phyloP scores from a whole-genome alignment of 257 asterid genomes.

The Capsicum baccatum region DNA sequence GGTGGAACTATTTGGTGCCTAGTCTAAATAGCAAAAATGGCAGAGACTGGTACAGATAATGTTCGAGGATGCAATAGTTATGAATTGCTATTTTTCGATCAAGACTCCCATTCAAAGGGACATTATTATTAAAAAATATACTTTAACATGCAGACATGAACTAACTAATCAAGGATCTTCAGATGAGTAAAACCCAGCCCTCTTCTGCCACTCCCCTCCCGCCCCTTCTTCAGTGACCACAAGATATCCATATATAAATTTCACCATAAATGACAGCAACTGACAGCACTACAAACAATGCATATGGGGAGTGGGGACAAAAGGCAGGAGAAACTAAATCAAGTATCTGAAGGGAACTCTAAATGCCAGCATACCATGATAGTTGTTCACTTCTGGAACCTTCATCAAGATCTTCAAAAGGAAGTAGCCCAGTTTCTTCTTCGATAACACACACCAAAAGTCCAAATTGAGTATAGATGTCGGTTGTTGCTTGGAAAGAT shows the following conservation, averaged over 20 bases:
- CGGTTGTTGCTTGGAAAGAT: slow-evolving; percentile 75
- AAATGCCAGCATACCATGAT: slow-evolving; percentile 53
- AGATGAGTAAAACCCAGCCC: slow-evolving; percentile 2
- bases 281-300: background rate
- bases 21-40: background rate
- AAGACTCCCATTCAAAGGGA: background rate
- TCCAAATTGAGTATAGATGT: slow-evolving; percentile 81
- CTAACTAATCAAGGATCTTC: slow-evolving; percentile 1
- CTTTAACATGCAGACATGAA: slow-evolving; percentile 14
- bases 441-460: slow-evolving; percentile 72
- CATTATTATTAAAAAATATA: background rate
- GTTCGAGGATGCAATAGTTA: slow-evolving; percentile 15
- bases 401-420: slow-evolving; percentile 55
- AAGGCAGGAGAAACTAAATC: slow-evolving; percentile 4
- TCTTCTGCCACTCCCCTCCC: background rate
- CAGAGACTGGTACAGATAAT: background rate
- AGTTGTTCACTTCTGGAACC: slow-evolving; percentile 53
- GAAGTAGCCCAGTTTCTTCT: slow-evolving; percentile 49
- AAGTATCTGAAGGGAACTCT: slow-evolving; percentile 5
- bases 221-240: slow-evolving; percentile 21
- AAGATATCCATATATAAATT: background rate
- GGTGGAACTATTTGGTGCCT: background rate
- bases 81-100: slow-evolving; percentile 7
- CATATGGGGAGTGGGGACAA: background rate
- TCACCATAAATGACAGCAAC: slow-evolving; percentile 12